phyloP scores from a whole-genome alignment of 345 rosid genomes.

The Hibiscus syriacus region DNA sequence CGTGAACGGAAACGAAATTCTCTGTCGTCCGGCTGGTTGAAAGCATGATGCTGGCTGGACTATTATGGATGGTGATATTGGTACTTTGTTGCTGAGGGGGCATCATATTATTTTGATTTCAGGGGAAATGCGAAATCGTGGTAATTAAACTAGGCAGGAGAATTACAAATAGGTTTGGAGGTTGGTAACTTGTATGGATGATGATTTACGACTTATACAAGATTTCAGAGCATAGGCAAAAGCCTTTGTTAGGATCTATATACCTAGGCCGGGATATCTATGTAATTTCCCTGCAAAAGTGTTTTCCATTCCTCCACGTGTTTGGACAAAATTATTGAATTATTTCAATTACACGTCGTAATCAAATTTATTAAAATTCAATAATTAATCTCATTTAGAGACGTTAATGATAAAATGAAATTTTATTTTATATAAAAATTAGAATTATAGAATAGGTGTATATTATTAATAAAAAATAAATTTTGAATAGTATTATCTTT shows the following conservation, averaged over 20 bases:
- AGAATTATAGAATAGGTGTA: no score
- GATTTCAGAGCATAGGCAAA: no score
- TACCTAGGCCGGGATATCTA: background rate
- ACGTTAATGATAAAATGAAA: no score
- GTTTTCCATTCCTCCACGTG: slow-evolving; percentile 1
- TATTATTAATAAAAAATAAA: no score
- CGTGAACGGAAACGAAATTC: slow-evolving; percentile 31
- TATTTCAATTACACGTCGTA: background rate
- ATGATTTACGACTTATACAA: slow-evolving; percentile 15
- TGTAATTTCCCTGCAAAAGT: background rate
- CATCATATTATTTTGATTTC: slow-evolving; percentile 24
- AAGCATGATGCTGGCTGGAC: slow-evolving; percentile 13
- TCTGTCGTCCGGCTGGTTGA: slow-evolving; percentile 25
- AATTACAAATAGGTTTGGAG: no score
- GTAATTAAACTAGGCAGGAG: no score
- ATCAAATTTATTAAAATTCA: background rate
- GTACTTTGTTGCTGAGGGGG: slow-evolving; percentile 55
- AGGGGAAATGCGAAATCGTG: background rate
- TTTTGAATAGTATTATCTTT: no score
- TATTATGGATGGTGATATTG: slow-evolving; percentile 12
- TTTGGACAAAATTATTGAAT: background rate
- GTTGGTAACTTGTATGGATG: background rate
- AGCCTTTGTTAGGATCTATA: no score
- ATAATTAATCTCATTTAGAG: no score
- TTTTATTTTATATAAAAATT: no score